phyloP scores from a whole-genome alignment of 129 eudicot genomes.

The Gnaphalium uliginosum region DNA sequence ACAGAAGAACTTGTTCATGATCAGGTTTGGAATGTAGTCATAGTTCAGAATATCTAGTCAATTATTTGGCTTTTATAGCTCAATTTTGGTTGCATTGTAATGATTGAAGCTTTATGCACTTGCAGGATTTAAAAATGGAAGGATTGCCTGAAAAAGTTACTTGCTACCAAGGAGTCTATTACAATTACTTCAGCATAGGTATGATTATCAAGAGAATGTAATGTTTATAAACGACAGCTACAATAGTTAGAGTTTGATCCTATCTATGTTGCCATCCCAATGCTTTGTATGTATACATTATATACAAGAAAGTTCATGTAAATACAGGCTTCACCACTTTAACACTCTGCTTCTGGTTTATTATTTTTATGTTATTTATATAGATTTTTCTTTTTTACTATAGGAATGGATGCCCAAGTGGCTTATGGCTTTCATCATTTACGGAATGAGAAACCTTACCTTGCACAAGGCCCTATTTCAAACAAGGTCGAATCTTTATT shows the following conservation, averaged over 20 bases:
- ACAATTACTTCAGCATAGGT: constrained; percentile 97
- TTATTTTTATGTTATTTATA: neutral
- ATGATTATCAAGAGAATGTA: constrained; percentile 16
- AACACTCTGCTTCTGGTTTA: neutral
- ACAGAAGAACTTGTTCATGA: constrained; percentile 66
- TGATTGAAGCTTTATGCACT: constrained; percentile 13
- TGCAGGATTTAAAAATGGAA: constrained; percentile 63
- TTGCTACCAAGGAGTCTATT: constrained; percentile 86
- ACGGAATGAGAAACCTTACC: constrained; percentile 86
- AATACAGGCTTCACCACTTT: neutral
- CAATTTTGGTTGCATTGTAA: neutral
- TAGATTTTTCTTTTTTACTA: neutral
- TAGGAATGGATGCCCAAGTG: constrained; percentile 99
- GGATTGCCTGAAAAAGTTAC: constrained; percentile 67
- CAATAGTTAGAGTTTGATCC: neutral
- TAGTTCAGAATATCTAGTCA: constrained; percentile 3
- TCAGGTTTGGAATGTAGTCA: constrained; percentile 51
- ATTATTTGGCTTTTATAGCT: neutral
- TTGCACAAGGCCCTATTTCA: constrained; percentile 91
- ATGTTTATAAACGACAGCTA: neutral
- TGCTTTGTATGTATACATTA: neutral
- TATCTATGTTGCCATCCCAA: neutral
- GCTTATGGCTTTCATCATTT: constrained; percentile 93
- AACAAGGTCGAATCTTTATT: constrained; percentile 63
- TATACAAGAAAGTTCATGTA: neutral